These are phyloP conservation scores for Castanea crenata DNA, from an alignment of 306 rosid species.

Conservation along the genomic window DNA sequence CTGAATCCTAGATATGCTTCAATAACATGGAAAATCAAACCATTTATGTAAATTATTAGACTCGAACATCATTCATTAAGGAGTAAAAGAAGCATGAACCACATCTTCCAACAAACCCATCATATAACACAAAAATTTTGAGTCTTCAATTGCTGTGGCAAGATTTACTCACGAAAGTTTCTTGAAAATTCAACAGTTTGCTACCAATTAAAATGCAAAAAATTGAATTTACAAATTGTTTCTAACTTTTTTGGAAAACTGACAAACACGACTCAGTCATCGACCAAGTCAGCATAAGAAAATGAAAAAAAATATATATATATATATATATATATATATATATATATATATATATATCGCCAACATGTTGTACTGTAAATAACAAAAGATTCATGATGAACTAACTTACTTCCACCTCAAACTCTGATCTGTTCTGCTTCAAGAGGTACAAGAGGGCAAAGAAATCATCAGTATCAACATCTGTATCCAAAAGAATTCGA, in stretches of 20 bases:
- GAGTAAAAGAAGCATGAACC: not conserved
- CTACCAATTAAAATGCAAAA: not conserved
- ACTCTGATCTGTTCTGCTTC: slow-evolving; percentile 87
- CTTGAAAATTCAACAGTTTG: not conserved
- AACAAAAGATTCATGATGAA: not conserved
- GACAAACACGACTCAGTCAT: too few relatives aligned
- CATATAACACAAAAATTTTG: not conserved
- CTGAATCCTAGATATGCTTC: not conserved
- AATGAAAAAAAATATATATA: not conserved
- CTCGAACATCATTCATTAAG: not conserved
- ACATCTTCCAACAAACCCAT: not conserved
- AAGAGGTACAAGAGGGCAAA: slow-evolving; percentile 75
- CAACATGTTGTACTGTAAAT: not conserved
- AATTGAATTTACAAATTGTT: too few relatives aligned
- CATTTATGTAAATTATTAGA: not conserved
- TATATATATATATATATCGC: not conserved
- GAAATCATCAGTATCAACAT: slow-evolving; percentile 85
- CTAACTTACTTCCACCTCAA: slow-evolving; percentile 68
- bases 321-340: not conserved
- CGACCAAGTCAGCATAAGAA: not conserved
- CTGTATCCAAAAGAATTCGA: slow-evolving; percentile 83
- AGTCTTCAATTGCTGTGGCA: not conserved
- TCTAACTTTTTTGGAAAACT: too few relatives aligned
- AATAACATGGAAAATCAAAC: not conserved
- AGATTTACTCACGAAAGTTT: too few relatives aligned